Evolutionary conservation across 805 yeast species (phyloP).

Genomic region (Barnettozyma californica): DNA sequence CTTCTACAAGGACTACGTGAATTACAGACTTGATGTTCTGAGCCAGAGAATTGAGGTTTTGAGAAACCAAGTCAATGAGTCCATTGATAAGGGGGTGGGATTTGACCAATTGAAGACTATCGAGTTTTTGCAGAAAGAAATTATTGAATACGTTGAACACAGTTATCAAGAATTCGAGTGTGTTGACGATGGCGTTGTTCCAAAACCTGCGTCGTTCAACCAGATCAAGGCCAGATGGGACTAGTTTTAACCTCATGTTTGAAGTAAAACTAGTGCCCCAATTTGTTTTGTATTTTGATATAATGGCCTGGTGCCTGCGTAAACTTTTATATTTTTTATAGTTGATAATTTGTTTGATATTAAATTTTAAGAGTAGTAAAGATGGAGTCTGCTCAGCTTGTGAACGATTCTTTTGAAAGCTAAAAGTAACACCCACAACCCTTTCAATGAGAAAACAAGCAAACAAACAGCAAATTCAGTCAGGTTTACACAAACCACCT

Average conservation of each 20-base stretch:
- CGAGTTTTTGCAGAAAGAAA: conserved; percentile 25
- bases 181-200: conserved; percentile 26
- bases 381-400: too few relatives aligned
- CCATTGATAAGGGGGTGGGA: conserved; percentile 21
- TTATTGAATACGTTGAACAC: conserved; percentile 26
- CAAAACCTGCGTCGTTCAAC: conserved; percentile 21
- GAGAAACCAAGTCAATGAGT: conserved; percentile 22
- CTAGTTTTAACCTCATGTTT: not conserved
- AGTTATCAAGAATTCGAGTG: conserved; percentile 33
- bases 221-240: conserved; percentile 5
- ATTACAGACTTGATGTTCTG: conserved; percentile 33
- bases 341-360: conserved; percentile 13
- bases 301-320: too few relatives aligned
- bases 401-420: too few relatives aligned
- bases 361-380: too few relatives aligned
- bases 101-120: conserved; percentile 36
- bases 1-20: conserved; percentile 37
- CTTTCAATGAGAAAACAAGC: too few relatives aligned
- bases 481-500: conserved; percentile 23
- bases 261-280: too few relatives aligned
- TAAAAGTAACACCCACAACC: too few relatives aligned
- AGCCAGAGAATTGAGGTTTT: conserved; percentile 28
- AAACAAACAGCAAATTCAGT: conserved; percentile 19
- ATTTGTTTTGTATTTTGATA: too few relatives aligned
- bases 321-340: too few relatives aligned